Evolutionary conservation across 225 moss, liverwort and hornwort genomes (phyloP).

Genomic region (Climacium dendroides): DNA sequence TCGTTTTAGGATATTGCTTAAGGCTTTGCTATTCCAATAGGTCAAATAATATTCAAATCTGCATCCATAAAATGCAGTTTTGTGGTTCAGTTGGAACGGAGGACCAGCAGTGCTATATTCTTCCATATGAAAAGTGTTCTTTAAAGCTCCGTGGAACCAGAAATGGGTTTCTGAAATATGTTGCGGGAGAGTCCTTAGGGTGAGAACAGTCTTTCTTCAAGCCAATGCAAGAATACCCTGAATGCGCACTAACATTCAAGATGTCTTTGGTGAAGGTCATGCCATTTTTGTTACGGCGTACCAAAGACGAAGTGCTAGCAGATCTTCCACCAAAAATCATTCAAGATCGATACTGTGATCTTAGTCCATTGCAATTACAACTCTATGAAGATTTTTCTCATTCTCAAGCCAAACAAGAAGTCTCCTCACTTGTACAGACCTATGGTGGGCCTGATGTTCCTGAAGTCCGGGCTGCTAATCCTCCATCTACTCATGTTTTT

Average conservation of each 20-base stretch:
- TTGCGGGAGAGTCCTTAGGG: background rate
- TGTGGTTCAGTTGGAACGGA: background rate
- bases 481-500: slow-evolving; percentile 82
- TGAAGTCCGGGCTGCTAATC: slow-evolving; percentile 19
- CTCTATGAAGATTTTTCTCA: slow-evolving; percentile 90
- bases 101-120: background rate
- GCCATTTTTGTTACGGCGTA: slow-evolving; percentile 83
- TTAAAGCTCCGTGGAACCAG: background rate
- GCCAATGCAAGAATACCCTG: background rate
- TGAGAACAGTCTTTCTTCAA: background rate
- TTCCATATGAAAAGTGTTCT: background rate
- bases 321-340: slow-evolving; percentile 94
- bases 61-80: background rate
- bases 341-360: slow-evolving; percentile 89
- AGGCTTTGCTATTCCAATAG: background rate
- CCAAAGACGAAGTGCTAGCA: slow-evolving; percentile 87
- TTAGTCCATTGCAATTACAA: slow-evolving; percentile 76
- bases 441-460: slow-evolving; percentile 48
- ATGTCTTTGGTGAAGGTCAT: slow-evolving; percentile 47
- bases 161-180: background rate
- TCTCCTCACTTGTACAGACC: slow-evolving; percentile 53
- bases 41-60: background rate
- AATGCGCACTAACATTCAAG: background rate
- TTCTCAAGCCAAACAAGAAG: slow-evolving; percentile 81
- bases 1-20: background rate